Conservation (phyloP, 2,329 filamentous ascomycete species). For the Ploettnerulaceae sp. region DNA sequence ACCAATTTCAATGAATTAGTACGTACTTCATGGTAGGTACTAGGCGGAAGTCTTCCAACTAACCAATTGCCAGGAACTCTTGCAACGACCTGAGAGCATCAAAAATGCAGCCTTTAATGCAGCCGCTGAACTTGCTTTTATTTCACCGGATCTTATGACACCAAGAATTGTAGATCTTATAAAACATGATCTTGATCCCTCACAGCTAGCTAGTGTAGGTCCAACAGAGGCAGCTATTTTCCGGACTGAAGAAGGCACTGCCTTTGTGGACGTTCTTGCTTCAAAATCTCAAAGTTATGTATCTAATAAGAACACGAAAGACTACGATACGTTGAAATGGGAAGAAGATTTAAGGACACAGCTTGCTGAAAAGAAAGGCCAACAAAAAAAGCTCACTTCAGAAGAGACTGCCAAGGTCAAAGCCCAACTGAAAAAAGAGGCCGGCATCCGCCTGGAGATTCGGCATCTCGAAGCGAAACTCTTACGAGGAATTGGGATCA, state of each 20-base stretch:
- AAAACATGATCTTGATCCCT: constrained; percentile 63
- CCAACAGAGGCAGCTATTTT: constrained; percentile 91
- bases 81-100: constrained; percentile 39
- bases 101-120: constrained; percentile 75
- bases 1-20: constrained; percentile 51
- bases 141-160: constrained; percentile 78
- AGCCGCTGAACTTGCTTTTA: constrained; percentile 87
- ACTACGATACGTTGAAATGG: constrained; percentile 96
- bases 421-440: constrained; percentile 83
- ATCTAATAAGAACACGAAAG: constrained; percentile 85
- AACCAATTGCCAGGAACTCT: constrained; percentile 22
- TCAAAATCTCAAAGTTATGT: constrained; percentile 68
- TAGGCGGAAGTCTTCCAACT: neutral
- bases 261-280: constrained; percentile 85
- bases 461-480: constrained; percentile 64
- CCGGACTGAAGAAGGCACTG: constrained; percentile 80
- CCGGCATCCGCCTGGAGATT: constrained; percentile 70
- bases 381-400: constrained; percentile 81
- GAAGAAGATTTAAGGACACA: constrained; percentile 86
- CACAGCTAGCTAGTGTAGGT: constrained; percentile 67
- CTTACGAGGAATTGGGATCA: constrained; percentile 78
- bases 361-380: constrained; percentile 87
- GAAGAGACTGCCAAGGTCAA: constrained; percentile 91
- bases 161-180: constrained; percentile 72
- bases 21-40: constrained; percentile 23